These are phyloP conservation scores for Cercospora canescens DNA, from an alignment of 2,329 filamentous ascomycete genomes.

Conservation along the genomic window DNA sequence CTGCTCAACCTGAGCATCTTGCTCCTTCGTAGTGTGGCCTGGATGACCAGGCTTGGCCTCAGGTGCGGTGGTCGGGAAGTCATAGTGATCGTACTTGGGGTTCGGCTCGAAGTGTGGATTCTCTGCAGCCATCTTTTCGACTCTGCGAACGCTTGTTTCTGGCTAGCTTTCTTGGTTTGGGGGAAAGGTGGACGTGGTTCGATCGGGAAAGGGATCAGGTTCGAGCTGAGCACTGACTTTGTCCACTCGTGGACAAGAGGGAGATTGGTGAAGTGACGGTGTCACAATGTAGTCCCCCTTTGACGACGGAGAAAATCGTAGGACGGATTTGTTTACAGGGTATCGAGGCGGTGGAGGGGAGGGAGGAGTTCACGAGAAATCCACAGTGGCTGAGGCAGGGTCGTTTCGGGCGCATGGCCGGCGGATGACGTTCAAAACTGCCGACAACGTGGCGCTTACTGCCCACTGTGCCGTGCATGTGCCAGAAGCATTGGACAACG, in stretches of 20 bases:
- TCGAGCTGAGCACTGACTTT: neutral
- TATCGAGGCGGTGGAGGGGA: constrained; percentile 2
- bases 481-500: neutral
- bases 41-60: constrained; percentile 74
- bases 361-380: constrained; percentile 4
- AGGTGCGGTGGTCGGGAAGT: constrained; percentile 79
- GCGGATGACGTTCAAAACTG: constrained; percentile 4
- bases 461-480: neutral
- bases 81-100: constrained; percentile 94
- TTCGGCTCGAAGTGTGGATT: constrained; percentile 58
- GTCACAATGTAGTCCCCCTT: neutral
- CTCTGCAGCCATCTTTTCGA: constrained; percentile 30
- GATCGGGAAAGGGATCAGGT: neutral
- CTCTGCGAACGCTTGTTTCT: neutral
- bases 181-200: neutral
- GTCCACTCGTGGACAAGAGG: neutral
- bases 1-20: constrained; percentile 88
- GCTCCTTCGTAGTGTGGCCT: constrained; percentile 79
- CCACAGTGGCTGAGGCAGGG: neutral
- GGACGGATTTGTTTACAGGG: neutral
- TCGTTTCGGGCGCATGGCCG: neutral
- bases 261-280: neutral
- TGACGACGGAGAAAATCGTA: neutral
- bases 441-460: neutral
- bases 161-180: neutral